Conservation (phyloP, 176 grass and related monocot species). For the Leersia perrieri region DNA sequence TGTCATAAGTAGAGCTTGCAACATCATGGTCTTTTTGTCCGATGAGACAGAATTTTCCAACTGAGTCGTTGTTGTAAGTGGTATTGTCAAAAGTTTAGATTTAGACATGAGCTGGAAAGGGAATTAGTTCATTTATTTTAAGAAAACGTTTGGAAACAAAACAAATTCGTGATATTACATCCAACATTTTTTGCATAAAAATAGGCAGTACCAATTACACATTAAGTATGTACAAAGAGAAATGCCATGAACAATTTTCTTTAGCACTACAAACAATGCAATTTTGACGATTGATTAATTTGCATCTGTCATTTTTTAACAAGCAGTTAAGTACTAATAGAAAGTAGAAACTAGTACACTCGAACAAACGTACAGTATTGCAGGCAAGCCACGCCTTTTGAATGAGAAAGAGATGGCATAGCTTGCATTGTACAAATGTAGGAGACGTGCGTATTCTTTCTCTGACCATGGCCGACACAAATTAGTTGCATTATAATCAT, state of each 20-base stretch:
- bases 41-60: background rate
- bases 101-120: background rate
- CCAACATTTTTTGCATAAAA: no score
- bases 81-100: background rate
- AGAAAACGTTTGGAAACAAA: background rate
- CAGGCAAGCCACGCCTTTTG: background rate
- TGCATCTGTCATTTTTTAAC: background rate
- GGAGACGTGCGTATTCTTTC: background rate
- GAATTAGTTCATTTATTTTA: background rate
- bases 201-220: no score
- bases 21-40: background rate
- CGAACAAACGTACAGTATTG: background rate
- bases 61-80: background rate
- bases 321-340: background rate
- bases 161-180: background rate
- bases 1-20: background rate
- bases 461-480: background rate
- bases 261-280: background rate
- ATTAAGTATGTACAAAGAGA: background rate
- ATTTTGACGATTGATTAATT: background rate
- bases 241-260: background rate
- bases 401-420: background rate
- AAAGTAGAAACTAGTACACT: background rate
- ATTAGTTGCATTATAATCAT: no score
- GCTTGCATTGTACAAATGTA: background rate